phyloP scores from a whole-genome alignment of 352 stramenopile species.

The Phytophthora syringae region DNA sequence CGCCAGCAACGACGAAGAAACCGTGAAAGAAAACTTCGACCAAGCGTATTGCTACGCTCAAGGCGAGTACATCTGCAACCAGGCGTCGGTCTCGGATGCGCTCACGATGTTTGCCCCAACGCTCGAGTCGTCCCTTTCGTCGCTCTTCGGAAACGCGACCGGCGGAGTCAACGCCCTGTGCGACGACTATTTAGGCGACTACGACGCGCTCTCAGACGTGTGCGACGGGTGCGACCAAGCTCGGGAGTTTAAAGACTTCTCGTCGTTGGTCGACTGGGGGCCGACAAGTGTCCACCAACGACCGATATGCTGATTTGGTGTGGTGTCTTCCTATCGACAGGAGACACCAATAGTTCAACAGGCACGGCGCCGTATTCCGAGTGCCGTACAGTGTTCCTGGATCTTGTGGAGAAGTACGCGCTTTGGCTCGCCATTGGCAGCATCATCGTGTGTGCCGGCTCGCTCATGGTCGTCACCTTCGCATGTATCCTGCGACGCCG shows the following conservation, averaged over 20 bases:
- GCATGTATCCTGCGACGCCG: conserved; percentile 53
- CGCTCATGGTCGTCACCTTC: conserved; percentile 56
- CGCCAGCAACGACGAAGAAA: conserved; percentile 50
- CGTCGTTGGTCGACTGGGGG: conserved; percentile 76
- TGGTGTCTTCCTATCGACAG: conserved; percentile 52
- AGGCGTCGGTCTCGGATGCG: conserved; percentile 57
- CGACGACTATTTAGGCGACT: conserved; percentile 42
- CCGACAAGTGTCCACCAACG: conserved; percentile 74
- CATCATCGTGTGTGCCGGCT: conserved; percentile 45
- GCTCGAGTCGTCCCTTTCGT: conserved; percentile 39
- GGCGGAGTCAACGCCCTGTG: conserved; percentile 74
- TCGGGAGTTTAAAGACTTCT: conserved; percentile 67
- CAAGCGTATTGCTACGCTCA: conserved; percentile 78
- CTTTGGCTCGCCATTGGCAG: conserved; percentile 48
- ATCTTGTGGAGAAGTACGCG: conserved; percentile 49
- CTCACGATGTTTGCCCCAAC: conserved; percentile 57
- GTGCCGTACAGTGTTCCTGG: conserved; percentile 56
- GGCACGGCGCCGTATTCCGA: conserved; percentile 58
- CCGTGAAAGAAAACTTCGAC: conserved; percentile 69
- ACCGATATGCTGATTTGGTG: conserved; percentile 62
- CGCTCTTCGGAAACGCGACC: conserved; percentile 54
- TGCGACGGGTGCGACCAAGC: conserved; percentile 64
- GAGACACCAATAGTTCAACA: conserved; percentile 25
- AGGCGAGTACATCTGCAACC: conserved; percentile 75
- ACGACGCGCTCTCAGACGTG: conserved; percentile 46